Evolutionary conservation across 495 filamentous ascomycete genomes (phyloP).

Genomic region (Glonium stellatum): DNA sequence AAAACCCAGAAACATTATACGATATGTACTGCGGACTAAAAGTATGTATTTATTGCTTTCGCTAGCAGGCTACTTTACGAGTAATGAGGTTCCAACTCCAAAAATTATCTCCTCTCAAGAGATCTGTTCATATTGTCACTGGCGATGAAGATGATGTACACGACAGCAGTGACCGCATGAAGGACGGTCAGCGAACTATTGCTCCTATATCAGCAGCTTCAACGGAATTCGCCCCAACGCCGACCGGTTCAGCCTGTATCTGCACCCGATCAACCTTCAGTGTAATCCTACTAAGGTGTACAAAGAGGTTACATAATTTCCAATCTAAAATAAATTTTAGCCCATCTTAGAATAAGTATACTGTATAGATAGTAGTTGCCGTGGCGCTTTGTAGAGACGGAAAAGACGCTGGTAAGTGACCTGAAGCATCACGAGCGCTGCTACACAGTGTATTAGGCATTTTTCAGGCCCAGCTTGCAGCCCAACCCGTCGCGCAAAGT

Average conservation of each 20-base stretch:
- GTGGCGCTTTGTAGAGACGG: too few relatives aligned
- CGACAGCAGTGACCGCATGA: constrained; percentile 48
- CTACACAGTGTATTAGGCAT: too few relatives aligned
- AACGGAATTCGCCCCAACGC: constrained; percentile 40
- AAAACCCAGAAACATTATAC: constrained; percentile 45
- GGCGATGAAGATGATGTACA: constrained; percentile 45
- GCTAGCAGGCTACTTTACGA: neutral
- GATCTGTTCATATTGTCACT: constrained; percentile 45
- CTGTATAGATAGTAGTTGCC: neutral
- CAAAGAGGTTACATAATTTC: constrained; percentile 34
- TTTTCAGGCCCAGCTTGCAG: too few relatives aligned
- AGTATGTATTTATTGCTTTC: neutral
- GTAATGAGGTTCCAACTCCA: constrained; percentile 46
- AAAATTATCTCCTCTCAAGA: constrained; percentile 35
- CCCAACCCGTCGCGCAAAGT: too few relatives aligned
- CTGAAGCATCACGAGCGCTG: too few relatives aligned
- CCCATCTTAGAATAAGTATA: neutral
- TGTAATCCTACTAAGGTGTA: constrained; percentile 43
- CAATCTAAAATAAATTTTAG: constrained; percentile 31
- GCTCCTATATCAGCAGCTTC: constrained; percentile 40
- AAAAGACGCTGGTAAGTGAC: too few relatives aligned
- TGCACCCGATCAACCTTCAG: constrained; percentile 48
- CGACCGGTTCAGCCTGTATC: constrained; percentile 39
- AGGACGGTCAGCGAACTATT: constrained; percentile 31
- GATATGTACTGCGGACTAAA: neutral